Evolutionary conservation across 2,329 filamentous ascomycete genomes (phyloP).

Genomic region (Fusarium sp.): DNA sequence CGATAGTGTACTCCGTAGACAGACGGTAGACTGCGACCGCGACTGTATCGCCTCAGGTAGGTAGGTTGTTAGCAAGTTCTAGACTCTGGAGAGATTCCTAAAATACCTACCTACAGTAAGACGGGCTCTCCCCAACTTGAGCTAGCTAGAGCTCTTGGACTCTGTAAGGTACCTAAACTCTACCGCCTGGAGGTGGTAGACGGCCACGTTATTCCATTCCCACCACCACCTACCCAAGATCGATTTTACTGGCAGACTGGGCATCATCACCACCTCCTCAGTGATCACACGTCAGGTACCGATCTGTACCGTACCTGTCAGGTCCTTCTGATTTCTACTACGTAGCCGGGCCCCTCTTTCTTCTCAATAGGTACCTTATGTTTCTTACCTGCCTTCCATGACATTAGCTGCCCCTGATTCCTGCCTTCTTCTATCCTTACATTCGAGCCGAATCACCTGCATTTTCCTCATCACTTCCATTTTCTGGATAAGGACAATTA

Average conservation of each 20-base stretch:
- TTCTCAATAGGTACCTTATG: constrained; percentile 1
- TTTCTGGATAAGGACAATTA: constrained; percentile 7
- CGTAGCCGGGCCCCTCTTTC: background rate
- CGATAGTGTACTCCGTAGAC: background rate
- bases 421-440: constrained; percentile 16
- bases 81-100: constrained; percentile 9
- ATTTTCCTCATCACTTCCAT: background rate
- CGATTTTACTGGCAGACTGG: constrained; percentile 6
- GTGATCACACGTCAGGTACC: constrained; percentile 30
- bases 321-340: constrained; percentile 11
- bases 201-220: constrained; percentile 37
- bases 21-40: background rate
- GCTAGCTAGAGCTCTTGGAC: constrained; percentile 17
- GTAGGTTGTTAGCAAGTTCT: background rate
- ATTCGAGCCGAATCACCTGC: background rate
- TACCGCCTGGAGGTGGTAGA: constrained; percentile 1
- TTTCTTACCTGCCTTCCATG: constrained; percentile 20
- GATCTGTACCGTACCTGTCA: constrained; percentile 10
- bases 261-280: constrained; percentile 21
- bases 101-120: constrained; percentile 4
- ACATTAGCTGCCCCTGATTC: constrained; percentile 39
- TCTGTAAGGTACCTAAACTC: constrained; percentile 14
- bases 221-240: constrained; percentile 10
- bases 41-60: background rate
- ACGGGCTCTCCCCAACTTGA: background rate